Percentiles rank a stretch among this genome's conserved stretches.
Conservation (phyloP, 495 filamentous ascomycete genomes). For the Xanthoparmelia taractica region DNA sequence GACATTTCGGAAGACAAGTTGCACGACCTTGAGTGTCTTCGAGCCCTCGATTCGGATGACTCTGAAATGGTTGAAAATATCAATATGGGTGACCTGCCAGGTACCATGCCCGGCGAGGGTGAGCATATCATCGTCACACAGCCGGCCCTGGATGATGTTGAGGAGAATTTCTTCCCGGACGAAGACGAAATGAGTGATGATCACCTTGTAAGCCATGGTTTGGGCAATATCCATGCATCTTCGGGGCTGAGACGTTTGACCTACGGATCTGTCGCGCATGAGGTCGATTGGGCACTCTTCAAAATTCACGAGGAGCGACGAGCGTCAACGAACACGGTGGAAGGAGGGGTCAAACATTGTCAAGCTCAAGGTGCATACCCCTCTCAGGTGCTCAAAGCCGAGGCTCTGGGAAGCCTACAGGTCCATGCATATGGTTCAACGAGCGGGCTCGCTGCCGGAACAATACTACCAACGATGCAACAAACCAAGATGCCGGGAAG, state of each 20-base stretch:
- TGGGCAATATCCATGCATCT: conserved; percentile 82
- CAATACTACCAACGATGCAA: conserved; percentile 66
- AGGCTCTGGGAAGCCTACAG: conserved; percentile 56
- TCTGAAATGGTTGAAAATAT: conserved; percentile 49
- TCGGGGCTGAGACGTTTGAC: conserved; percentile 72
- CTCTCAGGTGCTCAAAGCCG: conserved; percentile 28
- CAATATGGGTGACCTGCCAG: conserved; percentile 77
- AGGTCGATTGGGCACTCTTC: conserved; percentile 94
- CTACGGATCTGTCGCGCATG: conserved; percentile 62
- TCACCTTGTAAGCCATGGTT: conserved; percentile 65
- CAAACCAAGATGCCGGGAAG: conserved; percentile 77
- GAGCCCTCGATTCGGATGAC: conserved; percentile 30
- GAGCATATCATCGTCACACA: conserved; percentile 70
- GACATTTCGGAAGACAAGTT: conserved; percentile 45
- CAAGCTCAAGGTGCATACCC: conserved; percentile 26
- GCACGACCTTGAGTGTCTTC: conserved; percentile 26
- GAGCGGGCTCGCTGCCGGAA: conserved; percentile 69
- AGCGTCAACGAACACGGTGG: conserved; percentile 60
- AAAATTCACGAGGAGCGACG: conserved; percentile 65
- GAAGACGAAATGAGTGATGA: conserved; percentile 58
- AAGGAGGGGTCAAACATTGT: conserved; percentile 39
- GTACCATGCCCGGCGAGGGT: conserved; percentile 65
- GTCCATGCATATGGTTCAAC: conserved; percentile 93
- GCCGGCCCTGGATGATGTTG: conserved; percentile 78
- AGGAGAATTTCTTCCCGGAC: conserved; percentile 64